Evolutionary conservation across 257 asterid species (phyloP), one percentile per base, ranked within the genome.

Genomic region (Cynanchum wilfordii): DNA sequence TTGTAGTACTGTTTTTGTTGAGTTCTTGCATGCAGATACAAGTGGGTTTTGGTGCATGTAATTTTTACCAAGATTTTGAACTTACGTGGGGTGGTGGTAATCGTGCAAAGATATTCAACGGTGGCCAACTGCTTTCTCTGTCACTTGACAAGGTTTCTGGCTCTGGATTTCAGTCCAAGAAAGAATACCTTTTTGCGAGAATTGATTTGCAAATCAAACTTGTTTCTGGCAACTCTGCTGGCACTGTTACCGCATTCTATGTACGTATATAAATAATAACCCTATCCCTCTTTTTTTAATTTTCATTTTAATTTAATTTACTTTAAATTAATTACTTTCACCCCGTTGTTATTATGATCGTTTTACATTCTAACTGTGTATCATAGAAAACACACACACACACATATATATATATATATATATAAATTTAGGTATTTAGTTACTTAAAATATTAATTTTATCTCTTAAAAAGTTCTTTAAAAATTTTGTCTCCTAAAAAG

Each of bases 121-220:
- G 76, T 44, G 82, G 82, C 5, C 82, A 75, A 51, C 73, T 79
- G 13, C 77, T 79, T 33, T 74, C 82, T 44, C 51, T 79, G 66
- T 79, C 82, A 24, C 29, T 79, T 36, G 82, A 79, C 73, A 75
- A 58, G 36, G 66, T 42, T 10, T 79, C 82, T 44, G 82, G 82
- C 57, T 79, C 79, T 33, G 82, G 82, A 20, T 79, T 79, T 19
- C 76, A 65, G 19, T 79, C 82, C 76, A 79, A 79, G 79, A 79
- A 40, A 66, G 79, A 75, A 54, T 79, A 79, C 42, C 38, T 74
- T 16, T 79, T 79, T 47, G 82, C 76, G 24, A 79, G 82, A 63
- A 79, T 79, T 67, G 82, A 79, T 64, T 75, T 75, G 82, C 82
- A 79, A 74, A 76, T 79, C 66, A 79, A 79, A 71, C 82, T 79